These are phyloP conservation scores for Phytophthora pluvialis DNA, from an alignment of 352 stramenopile genomes.

Conservation along the genomic window DNA sequence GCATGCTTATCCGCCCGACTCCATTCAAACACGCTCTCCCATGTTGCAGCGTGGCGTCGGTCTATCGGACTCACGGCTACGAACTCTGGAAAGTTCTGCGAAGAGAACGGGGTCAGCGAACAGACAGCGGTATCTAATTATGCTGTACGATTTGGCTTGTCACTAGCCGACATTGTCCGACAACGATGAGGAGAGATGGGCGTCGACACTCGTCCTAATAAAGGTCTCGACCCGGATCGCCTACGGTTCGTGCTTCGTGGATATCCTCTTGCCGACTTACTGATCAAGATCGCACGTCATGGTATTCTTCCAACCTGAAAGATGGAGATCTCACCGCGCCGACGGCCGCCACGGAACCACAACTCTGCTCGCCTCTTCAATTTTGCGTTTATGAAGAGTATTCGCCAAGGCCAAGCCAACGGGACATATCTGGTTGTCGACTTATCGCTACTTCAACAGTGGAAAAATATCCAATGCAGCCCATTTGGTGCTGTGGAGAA, in stretches of 20 bases:
- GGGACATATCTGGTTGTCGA: slow-evolving; percentile 19
- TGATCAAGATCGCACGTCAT: not conserved
- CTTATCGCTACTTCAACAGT: not conserved
- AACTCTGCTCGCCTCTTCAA: not conserved
- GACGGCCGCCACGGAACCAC: slow-evolving; percentile 8
- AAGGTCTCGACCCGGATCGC: slow-evolving; percentile 6
- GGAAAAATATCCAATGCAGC: slow-evolving; percentile 15
- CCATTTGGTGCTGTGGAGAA: slow-evolving; percentile 28
- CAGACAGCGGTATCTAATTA: slow-evolving; percentile 6
- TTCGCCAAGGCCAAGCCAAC: slow-evolving; percentile 20
- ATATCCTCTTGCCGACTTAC: not conserved
- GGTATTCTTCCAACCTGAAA: slow-evolving; percentile 10
- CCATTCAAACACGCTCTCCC: too few relatives aligned
- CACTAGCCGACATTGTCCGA: slow-evolving; percentile 1
- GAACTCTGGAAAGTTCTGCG: not conserved
- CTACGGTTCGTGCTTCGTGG: not conserved
- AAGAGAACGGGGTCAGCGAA: not conserved
- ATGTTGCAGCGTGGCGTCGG: not conserved
- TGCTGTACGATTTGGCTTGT: not conserved
- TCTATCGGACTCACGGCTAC: not conserved
- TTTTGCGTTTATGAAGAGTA: slow-evolving; percentile 4
- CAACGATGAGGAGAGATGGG: not conserved
- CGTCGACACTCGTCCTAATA: slow-evolving; percentile 10
- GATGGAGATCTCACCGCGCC: not conserved
- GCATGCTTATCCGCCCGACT: slow-evolving; percentile 1